A percentile compares a stretch with the other conserved stretches of the same genome.
phyloP scores from a whole-genome alignment of 225 moss, liverwort and hornwort genomes.

The Takakia lepidozioides region DNA sequence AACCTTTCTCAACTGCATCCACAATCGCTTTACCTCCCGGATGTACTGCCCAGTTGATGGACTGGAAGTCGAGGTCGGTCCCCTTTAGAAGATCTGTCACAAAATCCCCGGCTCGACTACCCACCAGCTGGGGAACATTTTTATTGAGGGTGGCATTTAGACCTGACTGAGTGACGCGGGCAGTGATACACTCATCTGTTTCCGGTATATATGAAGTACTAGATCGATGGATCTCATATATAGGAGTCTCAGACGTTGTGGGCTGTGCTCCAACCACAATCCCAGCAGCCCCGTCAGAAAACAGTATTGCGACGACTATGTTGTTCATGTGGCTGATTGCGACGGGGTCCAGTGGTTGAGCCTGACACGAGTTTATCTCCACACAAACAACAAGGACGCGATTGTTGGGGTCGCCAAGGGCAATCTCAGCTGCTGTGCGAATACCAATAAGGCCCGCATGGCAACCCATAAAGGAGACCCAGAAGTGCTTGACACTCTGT shows the following conservation, averaged over 20 bases:
- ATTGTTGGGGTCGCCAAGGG: constrained; percentile 20
- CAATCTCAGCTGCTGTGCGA: constrained; percentile 40
- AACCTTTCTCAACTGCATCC: constrained; percentile 45
- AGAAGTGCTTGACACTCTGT: constrained; percentile 36
- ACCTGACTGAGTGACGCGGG: constrained; percentile 30
- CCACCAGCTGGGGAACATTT: constrained; percentile 24
- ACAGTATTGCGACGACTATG: constrained; percentile 31
- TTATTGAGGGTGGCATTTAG: constrained; percentile 31
- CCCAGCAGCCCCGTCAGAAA: constrained; percentile 41
- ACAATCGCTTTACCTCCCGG: constrained; percentile 49
- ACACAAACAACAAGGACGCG: constrained; percentile 43
- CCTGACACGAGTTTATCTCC: constrained; percentile 38
- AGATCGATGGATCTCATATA: constrained; percentile 30
- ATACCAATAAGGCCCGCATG: constrained; percentile 33
- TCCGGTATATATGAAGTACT: constrained; percentile 34
- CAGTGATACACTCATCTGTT: constrained; percentile 28
- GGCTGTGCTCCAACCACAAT: constrained; percentile 22
- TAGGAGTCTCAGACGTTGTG: constrained; percentile 13
- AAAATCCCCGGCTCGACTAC: constrained; percentile 20
- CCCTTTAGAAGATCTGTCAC: constrained; percentile 24
- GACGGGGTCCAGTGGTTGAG: constrained; percentile 29
- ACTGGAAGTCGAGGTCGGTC: constrained; percentile 11
- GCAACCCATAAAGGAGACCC: constrained; percentile 43
- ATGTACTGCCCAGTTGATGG: constrained; percentile 44
- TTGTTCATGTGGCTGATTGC: constrained; percentile 24